Percentiles rank a stretch among this genome's conserved stretches.
Conservation (phyloP, 129 eudicot genomes). For the Silybum marianum region DNA sequence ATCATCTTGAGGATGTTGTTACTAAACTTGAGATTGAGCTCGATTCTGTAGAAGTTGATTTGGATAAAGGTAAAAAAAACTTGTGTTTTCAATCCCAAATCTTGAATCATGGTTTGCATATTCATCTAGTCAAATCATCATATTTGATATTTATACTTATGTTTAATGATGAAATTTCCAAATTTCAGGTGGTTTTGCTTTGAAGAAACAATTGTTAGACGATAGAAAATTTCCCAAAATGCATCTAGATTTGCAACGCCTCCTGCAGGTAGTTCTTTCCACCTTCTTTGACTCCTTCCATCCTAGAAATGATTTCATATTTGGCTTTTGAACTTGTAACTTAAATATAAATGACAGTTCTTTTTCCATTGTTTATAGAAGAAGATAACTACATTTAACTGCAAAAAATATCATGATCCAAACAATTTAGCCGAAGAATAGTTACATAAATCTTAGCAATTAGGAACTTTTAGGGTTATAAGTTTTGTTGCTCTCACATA, state of each 20-base stretch:
- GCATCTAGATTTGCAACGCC: conserved; percentile 83
- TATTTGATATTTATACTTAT: background rate
- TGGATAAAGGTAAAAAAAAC: conserved; percentile 67
- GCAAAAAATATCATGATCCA: background rate
- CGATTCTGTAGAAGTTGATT: conserved; percentile 69
- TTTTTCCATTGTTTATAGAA: background rate
- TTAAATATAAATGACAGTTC: background rate
- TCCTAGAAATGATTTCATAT: conserved; percentile 6
- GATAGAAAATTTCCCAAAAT: conserved; percentile 82
- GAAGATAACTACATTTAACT: background rate
- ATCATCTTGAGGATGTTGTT: conserved; percentile 85
- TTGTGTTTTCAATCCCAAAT: background rate
- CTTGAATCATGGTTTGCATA: background rate
- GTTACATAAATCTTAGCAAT: too few relatives aligned
- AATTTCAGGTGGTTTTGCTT: conserved; percentile 68
- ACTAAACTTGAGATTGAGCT: conserved; percentile 86
- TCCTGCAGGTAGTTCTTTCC: conserved; percentile 59
- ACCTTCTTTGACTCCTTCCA: background rate
- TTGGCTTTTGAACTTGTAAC: conserved; percentile 2
- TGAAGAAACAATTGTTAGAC: conserved; percentile 76
- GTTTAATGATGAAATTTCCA: background rate
- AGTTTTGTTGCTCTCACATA: too few relatives aligned
- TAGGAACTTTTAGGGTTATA: too few relatives aligned
- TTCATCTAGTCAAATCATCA: background rate
- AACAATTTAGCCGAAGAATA: background rate